Evolutionary conservation across 352 stramenopile genomes (phyloP).

Genomic region (Hyaloperonospora brassicae): DNA sequence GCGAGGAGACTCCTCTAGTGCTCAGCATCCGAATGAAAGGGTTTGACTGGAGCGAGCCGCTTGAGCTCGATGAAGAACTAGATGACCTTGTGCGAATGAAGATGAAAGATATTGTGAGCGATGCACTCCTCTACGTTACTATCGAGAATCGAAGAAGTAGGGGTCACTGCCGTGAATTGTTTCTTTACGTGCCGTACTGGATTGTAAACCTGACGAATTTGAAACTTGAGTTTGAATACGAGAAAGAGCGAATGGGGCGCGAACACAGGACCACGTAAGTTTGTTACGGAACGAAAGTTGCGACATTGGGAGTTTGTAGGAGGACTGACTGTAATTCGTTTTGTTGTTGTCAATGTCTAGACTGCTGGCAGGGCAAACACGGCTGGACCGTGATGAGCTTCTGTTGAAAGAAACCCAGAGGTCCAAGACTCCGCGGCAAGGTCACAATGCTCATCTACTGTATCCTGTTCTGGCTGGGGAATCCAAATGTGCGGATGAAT

Average conservation of each 20-base stretch:
- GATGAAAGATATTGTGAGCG: constrained; percentile 75
- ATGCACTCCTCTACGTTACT: constrained; percentile 62
- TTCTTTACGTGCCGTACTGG: constrained; percentile 84
- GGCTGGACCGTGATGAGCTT: constrained; percentile 66
- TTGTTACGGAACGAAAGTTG: neutral
- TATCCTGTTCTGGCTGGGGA: constrained; percentile 24
- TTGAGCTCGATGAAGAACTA: constrained; percentile 45
- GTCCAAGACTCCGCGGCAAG: constrained; percentile 24
- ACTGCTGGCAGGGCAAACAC: constrained; percentile 65
- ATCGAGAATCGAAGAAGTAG: constrained; percentile 48
- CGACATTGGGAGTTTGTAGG: constrained; percentile 2
- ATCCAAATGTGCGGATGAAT: constrained; percentile 9
- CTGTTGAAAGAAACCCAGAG: constrained; percentile 61
- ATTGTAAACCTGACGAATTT: constrained; percentile 82
- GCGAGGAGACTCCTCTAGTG: constrained; percentile 68
- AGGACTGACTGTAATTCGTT: neutral
- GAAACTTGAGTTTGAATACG: constrained; percentile 79
- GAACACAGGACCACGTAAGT: constrained; percentile 63
- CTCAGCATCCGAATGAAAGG: constrained; percentile 75
- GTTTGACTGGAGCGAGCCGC: constrained; percentile 78
- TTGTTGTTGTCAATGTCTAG: constrained; percentile 19
- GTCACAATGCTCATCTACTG: constrained; percentile 56
- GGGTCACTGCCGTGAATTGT: constrained; percentile 57
- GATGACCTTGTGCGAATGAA: constrained; percentile 53
- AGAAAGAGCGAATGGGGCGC: constrained; percentile 56